Percentiles rank a stretch among this genome's conserved stretches.
Evolutionary conservation across 2,329 filamentous ascomycete genomes (phyloP).

Genomic region (Geosmithia flava): DNA sequence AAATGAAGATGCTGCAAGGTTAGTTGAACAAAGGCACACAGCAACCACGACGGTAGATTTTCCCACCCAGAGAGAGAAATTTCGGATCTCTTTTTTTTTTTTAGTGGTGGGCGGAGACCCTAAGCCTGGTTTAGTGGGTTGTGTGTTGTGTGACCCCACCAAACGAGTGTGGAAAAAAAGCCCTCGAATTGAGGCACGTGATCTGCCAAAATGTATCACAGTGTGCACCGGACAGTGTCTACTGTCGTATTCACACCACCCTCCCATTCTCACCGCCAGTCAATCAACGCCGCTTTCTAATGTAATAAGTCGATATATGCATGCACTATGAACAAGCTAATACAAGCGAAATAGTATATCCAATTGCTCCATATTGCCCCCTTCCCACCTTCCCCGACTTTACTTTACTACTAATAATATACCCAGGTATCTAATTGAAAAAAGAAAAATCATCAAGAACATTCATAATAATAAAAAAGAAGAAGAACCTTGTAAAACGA

Average conservation of each 20-base stretch:
- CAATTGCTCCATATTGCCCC: background rate
- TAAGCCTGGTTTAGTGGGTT: slow-evolving; percentile 12
- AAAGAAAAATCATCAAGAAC: background rate
- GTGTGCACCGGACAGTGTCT: background rate
- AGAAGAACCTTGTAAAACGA: background rate
- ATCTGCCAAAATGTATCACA: background rate
- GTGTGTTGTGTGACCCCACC: background rate
- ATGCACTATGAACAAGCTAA: background rate
- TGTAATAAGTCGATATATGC: background rate
- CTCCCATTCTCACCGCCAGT: background rate
- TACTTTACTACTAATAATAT: background rate
- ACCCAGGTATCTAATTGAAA: background rate
- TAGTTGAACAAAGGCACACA: background rate
- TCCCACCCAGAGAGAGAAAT: slow-evolving; percentile 4
- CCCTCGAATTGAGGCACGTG: slow-evolving; percentile 5
- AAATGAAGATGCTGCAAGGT: slow-evolving; percentile 18
- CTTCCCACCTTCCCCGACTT: background rate
- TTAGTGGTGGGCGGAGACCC: slow-evolving; percentile 28
- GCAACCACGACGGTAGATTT: slow-evolving; percentile 21
- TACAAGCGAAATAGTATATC: background rate
- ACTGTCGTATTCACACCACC: background rate
- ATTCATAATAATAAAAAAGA: background rate
- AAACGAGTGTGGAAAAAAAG: background rate
- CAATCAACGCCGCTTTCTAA: background rate
- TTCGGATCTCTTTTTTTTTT: slow-evolving; percentile 15